Evolutionary conservation across 345 rosid genomes (phyloP), one percentile per base, ranked within the genome.

Genomic region (Eutrema heterophyllum): DNA sequence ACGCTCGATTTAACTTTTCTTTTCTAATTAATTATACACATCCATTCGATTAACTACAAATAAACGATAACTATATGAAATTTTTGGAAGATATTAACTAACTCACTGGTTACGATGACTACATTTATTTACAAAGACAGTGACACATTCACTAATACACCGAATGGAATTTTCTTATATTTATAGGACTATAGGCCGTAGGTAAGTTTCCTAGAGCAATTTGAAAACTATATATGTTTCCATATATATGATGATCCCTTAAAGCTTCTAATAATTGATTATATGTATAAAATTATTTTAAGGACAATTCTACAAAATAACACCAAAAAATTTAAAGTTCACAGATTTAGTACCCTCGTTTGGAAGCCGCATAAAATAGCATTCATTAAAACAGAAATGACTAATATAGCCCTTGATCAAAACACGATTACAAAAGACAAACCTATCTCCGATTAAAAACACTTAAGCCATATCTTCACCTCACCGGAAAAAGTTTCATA

Each of bases 131-230:
- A 26, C 4, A 65, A 55, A 46, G 68, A 67, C 38, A 49, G 18
- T 49, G 60, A 50, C 53, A 30, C 30, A 40, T 67, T 48, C 39
- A 18, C 67, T 67, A 50, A 48, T 39, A 49, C 72, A 66, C 61
- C 53, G 5, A 66, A 57, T 35, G 4, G 0, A 45, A 36, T 46
- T 56, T 61, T 64, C 21, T 54, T 73, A 13, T 53, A 72, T 9
- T 5, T 49, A 45, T 66, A 48, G 30, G 57, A 29, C 35, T 74
- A 52, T 58, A 74, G 68, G 68, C 54, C 40, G n/a, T 74, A 59
- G 67, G 61, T 40, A 60, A 48, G 39, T 70, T 29, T 55, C 63
- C 6, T 70, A 35, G 27, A 71, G 13, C 44, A 32, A 53, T 40
- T 32, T 59, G 5, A 35, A 40, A 67, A 74, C 61, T n/a, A 58